A percentile compares a stretch with the other conserved stretches of the same genome.
These are phyloP conservation scores for Colletotrichum sp. DNA, from an alignment of 2,329 filamentous ascomycete species.

Conservation along the genomic window DNA sequence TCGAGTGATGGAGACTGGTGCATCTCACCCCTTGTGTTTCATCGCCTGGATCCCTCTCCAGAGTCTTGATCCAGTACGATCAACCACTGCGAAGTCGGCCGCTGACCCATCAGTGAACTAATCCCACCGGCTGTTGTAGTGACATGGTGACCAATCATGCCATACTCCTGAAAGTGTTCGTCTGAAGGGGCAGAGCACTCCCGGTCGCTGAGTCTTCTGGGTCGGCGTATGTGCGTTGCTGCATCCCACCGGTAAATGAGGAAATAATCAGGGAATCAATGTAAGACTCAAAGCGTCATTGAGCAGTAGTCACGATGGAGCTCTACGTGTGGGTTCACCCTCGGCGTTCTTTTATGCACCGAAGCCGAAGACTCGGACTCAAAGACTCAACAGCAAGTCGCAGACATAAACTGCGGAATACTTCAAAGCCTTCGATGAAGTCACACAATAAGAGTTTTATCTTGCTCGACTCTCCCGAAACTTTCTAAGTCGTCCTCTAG, in stretches of 20 bases:
- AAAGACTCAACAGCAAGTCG: neutral
- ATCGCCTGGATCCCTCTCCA: neutral
- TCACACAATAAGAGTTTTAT: neutral
- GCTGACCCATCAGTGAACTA: neutral
- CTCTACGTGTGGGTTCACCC: neutral
- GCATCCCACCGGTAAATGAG: neutral
- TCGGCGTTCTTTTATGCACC: neutral
- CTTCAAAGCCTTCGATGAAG: neutral
- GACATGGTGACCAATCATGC: neutral
- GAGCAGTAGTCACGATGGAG: neutral
- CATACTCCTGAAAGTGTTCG: neutral
- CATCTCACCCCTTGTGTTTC: fast-evolving
- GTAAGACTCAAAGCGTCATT: neutral
- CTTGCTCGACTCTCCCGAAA: neutral
- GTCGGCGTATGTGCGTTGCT: fast-evolving
- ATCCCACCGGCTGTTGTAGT: neutral
- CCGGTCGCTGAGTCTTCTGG: neutral
- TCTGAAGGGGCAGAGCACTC: neutral
- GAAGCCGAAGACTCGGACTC: neutral
- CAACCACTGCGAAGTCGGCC: neutral
- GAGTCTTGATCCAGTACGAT: neutral
- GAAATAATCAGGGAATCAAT: neutral
- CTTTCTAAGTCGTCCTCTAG: fast-evolving
- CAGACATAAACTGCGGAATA: neutral
- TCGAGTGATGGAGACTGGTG: neutral